Evolutionary conservation across 352 stramenopile species (phyloP), one percentile per base, ranked within the genome.

Genomic region (Pythium oligandrum): DNA sequence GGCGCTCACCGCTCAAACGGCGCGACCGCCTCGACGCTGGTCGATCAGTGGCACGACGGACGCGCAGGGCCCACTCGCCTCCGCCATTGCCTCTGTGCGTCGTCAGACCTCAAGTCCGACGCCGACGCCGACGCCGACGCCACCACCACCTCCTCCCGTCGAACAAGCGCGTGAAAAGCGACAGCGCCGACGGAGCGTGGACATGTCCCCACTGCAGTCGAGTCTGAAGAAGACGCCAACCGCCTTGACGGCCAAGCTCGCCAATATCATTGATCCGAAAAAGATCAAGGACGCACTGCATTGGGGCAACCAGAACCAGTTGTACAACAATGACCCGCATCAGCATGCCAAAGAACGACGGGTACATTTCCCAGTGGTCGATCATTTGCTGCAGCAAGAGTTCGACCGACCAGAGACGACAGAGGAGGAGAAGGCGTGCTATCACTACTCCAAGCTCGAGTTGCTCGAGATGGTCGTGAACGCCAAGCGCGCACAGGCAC

Each of bases 171-270:
- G 17, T 11, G 43, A 61, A 26, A 66, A 61, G 53, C 59, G 59
- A 38, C 55, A 55, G 43, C 59, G 59, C 36, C 56, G 59, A 33
- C 53, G 49, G 42, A 66, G 59, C 30, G 59, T 66, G 5, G 59
- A 66, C 30, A 33, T 63, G 53, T 66, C 58, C 4, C 63, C 73
- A n/a, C 59, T 76, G 17, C 52, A 66, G 4, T 66, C 78, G 17
- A 86, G 74, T 54, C 61, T 87, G 0, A 89, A 87, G 59, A 86
- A 86, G 54, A 44, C 72, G 7, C 62, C 67, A 51, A 68, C 70
- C 4, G 45, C 59, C 10, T 55, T 88, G 4, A 63, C 71, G 1
- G 61, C 68, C 47, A 88, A 84, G 56, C 77, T 78, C 63, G 69
- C 59, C 34, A 63, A 77, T 51, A 86, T 74, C 60, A 71, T 86